phyloP scores from a whole-genome alignment of 352 stramenopile genomes.

The Elongisporangium prolatum region DNA sequence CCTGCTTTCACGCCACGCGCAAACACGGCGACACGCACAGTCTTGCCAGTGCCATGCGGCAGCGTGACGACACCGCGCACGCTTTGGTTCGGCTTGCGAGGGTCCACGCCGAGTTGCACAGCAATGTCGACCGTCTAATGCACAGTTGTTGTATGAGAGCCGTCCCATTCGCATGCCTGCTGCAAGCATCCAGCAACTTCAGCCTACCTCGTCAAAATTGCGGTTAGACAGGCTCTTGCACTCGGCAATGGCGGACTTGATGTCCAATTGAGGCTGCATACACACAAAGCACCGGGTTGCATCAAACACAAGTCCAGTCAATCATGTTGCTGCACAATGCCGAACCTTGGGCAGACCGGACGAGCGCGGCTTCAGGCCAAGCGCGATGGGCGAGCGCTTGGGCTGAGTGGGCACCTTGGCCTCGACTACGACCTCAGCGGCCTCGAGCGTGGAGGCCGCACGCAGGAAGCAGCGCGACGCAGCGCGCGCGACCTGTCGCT shows the following conservation, averaged over 20 bases:
- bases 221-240: slow-evolving; percentile 58
- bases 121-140: slow-evolving; percentile 78
- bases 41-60: slow-evolving; percentile 85
- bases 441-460: slow-evolving; percentile 33
- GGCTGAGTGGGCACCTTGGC: slow-evolving; percentile 7
- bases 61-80: slow-evolving; percentile 83
- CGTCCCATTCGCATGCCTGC: background rate
- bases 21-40: slow-evolving; percentile 88
- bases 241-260: slow-evolving; percentile 46
- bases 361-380: slow-evolving; percentile 58
- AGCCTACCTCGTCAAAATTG: slow-evolving; percentile 81
- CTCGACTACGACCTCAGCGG: background rate
- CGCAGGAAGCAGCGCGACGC: slow-evolving; percentile 35
- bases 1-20: slow-evolving; percentile 79
- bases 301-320: background rate
- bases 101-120: slow-evolving; percentile 81
- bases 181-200: background rate
- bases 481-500: slow-evolving; percentile 21
- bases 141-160: background rate
- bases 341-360: slow-evolving; percentile 47
- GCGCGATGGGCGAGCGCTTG: slow-evolving; percentile 54
- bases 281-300: slow-evolving; percentile 1
- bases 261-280: slow-evolving; percentile 44
- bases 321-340: background rate
- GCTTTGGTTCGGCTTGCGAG: slow-evolving; percentile 86